Conservation (phyloP, 202 grass and related monocot species). For the Schoenoplectus tabernaemontani region DNA sequence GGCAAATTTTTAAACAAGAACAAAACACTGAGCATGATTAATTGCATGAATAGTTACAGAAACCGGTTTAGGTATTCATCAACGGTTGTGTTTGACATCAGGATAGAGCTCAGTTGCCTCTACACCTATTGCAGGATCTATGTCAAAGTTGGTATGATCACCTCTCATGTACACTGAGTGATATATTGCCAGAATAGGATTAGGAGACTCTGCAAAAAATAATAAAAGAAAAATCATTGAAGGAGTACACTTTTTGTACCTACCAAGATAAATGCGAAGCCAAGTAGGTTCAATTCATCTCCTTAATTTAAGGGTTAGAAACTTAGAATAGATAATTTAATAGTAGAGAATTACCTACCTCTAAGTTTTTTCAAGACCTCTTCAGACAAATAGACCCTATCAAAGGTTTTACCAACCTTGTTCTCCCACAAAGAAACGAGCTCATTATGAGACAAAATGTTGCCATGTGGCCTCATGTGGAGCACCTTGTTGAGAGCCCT, state of each 20-base stretch:
- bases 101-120: constrained; percentile 49
- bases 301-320: background rate
- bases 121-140: constrained; percentile 20
- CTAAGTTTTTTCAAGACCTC: constrained; percentile 39
- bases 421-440: constrained; percentile 54
- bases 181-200: constrained; percentile 31
- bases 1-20: background rate
- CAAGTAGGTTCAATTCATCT: background rate
- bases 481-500: constrained; percentile 48
- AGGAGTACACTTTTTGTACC: background rate
- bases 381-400: constrained; percentile 45
- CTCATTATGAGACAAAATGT: constrained; percentile 48
- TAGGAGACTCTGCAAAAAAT: constrained; percentile 10
- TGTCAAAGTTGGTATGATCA: constrained; percentile 18
- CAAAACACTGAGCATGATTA: background rate
- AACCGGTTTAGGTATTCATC: constrained; percentile 24
- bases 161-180: constrained; percentile 24
- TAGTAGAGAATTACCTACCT: constrained; percentile 19
- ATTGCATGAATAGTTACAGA: background rate
- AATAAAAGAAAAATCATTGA: background rate
- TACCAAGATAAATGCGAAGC: background rate
- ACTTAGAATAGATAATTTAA: background rate
- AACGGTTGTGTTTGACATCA: constrained; percentile 25
- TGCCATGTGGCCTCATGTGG: constrained; percentile 41
- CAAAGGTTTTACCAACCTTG: constrained; percentile 36